Percentiles rank a stretch among this genome's conserved stretches.
These are phyloP conservation scores for Xylariaceae sp. DNA, from an alignment of 2,329 filamentous ascomycete genomes.

Conservation along the genomic window DNA sequence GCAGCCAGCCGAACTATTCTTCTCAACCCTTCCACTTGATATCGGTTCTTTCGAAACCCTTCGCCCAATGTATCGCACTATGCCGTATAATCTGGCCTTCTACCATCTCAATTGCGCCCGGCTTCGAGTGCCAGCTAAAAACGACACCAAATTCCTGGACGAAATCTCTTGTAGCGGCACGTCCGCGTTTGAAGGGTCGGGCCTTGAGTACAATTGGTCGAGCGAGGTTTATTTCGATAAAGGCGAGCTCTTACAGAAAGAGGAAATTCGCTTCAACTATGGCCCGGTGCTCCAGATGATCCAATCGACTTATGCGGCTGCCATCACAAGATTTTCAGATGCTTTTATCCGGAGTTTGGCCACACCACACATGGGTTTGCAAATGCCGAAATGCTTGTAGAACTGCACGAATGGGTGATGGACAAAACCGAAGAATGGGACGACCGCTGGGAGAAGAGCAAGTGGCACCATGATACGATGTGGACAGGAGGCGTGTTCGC, in stretches of 20 bases:
- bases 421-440: too few species aligned
- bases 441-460: background rate
- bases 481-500: background rate
- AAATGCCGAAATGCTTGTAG: background rate
- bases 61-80: background rate
- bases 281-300: background rate
- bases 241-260: background rate
- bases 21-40: background rate
- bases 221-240: background rate
- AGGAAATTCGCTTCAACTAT: background rate
- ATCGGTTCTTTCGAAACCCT: background rate
- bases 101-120: background rate
- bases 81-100: background rate
- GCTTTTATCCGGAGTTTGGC: background rate
- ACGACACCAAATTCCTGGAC: background rate
- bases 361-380: background rate
- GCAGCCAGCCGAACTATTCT: background rate
- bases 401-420: background rate
- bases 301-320: background rate
- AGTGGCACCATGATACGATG: background rate
- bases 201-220: background rate
- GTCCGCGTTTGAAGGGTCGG: background rate
- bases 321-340: background rate
- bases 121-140: background rate
- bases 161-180: background rate